Conservation (phyloP, 2,329 filamentous ascomycete genomes). For the Neurospora sp. region DNA sequence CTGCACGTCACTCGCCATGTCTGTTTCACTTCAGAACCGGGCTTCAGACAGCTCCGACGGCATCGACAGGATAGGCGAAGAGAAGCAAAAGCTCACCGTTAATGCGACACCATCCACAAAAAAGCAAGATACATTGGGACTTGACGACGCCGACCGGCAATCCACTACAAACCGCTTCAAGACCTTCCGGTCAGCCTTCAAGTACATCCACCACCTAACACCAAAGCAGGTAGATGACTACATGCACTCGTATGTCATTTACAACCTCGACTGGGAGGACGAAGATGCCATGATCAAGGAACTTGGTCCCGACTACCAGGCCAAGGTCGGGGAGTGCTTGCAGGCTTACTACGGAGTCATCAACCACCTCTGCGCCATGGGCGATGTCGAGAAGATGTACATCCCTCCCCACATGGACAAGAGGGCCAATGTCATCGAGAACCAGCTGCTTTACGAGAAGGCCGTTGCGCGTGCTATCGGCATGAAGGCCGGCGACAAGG, state of each 20-base stretch:
- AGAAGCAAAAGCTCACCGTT: constrained; percentile 4
- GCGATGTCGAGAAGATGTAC: constrained; percentile 50
- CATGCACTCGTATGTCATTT: constrained; percentile 47
- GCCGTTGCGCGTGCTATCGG: constrained; percentile 37
- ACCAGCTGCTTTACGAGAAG: constrained; percentile 44
- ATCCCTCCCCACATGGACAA: constrained; percentile 44
- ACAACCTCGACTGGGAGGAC: constrained; percentile 45
- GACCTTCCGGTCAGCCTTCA: constrained; percentile 40
- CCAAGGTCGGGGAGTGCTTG: constrained; percentile 41
- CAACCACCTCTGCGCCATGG: constrained; percentile 44
- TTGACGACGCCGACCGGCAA: constrained; percentile 28
- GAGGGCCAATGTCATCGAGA: constrained; percentile 38
- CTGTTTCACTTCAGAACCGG: constrained; percentile 1
- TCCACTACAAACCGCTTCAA: constrained; percentile 38
- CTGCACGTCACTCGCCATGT: background rate
- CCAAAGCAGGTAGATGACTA: constrained; percentile 43
- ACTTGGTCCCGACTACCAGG: constrained; percentile 38
- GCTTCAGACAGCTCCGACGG: constrained; percentile 6
- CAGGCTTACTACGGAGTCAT: constrained; percentile 43
- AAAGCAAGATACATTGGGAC: background rate
- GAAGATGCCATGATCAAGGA: constrained; percentile 36
- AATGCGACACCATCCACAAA: background rate
- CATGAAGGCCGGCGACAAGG: constrained; percentile 33
- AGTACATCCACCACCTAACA: constrained; percentile 36
- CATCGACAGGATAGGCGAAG: constrained; percentile 5